Evolutionary conservation across 495 filamentous ascomycete genomes (phyloP), one percentile per base, ranked within the genome.

Genomic region (Aspergillus affinis): DNA sequence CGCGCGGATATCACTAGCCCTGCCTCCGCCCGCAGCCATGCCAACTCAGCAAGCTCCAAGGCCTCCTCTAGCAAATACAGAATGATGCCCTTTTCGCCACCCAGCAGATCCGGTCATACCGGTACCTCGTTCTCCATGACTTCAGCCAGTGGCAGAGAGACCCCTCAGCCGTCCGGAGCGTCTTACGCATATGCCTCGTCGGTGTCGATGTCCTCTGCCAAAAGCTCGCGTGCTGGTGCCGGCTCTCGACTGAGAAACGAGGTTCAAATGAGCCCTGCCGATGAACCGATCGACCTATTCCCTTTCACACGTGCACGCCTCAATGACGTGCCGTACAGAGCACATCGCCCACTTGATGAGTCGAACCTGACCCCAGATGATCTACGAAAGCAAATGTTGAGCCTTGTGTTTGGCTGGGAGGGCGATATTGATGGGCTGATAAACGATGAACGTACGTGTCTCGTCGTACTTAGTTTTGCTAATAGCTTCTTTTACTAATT

Each of bases 341-440:
- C 86, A 47, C 82, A 87, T 2, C 78, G 83, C 19, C 79, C 81
- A 17, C 66, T 84, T 29, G 88, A 90, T 59, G 82, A 88, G 59
- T 67, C 76, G 6, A 80, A 82, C 46, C 70, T 94, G 27, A 93
- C 89, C 2, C 86, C 93, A 26, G 89, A 97, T 69, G 88, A 94
- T 64, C 82, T 97, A 45, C 87, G 93, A 51, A 85, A 82, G 44
- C 90, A 96, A 74, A 98, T 98, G 95, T 78, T 98, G 19, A 91
- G 84, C 69, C 88, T 91, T 29, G 91, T 98, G 1, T 98, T 98
- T 77, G 95, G 94, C 10, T 98, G 93, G 92, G 86, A 91, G 57
- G 88, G 88, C 52, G 92, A 97, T 66, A 86, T 92, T 54, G 84
- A 92, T 53, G 86, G 84, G 44, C 74, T 98, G 66, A 86, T 98